Percentiles rank a stretch among this genome's conserved stretches.
phyloP scores from a whole-genome alignment of 2,329 filamentous ascomycete species.

The Juglanconis sp. region DNA sequence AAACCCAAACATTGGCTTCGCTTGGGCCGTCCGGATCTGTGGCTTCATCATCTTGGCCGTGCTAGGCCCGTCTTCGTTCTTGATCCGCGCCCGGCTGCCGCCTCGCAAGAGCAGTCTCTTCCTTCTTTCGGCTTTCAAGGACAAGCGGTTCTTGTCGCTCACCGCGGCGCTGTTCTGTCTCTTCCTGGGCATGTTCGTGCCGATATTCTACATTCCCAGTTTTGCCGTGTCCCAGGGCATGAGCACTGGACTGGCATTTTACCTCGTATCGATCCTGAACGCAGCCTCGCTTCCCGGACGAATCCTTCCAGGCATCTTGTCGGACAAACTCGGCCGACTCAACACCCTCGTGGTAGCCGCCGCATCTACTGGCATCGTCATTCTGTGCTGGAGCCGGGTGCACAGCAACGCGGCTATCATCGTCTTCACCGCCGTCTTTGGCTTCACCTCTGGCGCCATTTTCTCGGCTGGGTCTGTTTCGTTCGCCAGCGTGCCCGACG shows the following conservation, averaged over 20 bases:
- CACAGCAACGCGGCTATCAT: conserved; percentile 31
- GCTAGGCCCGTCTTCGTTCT: neutral
- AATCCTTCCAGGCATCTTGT: neutral
- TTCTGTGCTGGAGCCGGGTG: conserved; percentile 36
- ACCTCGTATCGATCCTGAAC: conserved; percentile 19
- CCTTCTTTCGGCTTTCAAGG: neutral
- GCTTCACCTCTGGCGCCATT: conserved; percentile 41
- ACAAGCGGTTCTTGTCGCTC: neutral
- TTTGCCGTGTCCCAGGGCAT: conserved; percentile 13
- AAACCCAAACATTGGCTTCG: conserved; percentile 22
- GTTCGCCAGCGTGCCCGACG: conserved; percentile 38
- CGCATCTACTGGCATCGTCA: conserved; percentile 28
- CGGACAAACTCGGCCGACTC: neutral
- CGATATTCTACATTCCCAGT: conserved; percentile 20
- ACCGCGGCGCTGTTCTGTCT: neutral
- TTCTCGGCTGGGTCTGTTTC: conserved; percentile 43
- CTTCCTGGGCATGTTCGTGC: conserved; percentile 19
- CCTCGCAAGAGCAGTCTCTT: neutral
- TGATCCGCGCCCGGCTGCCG: neutral
- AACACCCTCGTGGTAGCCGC: neutral
- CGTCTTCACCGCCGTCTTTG: conserved; percentile 35
- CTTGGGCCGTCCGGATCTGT: conserved; percentile 24
- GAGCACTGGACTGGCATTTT: neutral
- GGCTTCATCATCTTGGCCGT: conserved; percentile 27
- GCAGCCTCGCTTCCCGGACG: conserved; percentile 9